Evolutionary conservation across 192 early-diverging fungal species (phyloP).

Genomic region (Anaeromyces robustus): DNA sequence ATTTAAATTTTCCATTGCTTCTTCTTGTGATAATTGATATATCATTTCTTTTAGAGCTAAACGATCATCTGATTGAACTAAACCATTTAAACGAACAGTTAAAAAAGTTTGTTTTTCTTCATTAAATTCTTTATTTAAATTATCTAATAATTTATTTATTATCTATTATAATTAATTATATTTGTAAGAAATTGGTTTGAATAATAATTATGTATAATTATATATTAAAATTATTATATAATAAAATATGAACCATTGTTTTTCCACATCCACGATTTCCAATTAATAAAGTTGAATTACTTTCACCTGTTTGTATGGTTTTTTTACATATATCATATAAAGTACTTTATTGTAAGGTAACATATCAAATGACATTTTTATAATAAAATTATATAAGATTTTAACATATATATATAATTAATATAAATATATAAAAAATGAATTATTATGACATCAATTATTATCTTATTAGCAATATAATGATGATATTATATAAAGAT

Average conservation of each 20-base stretch:
- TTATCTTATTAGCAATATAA: no score
- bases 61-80: neutral
- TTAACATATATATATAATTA: no score
- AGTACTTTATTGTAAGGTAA: no score
- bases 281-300: slow-evolving; percentile 72
- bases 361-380: no score
- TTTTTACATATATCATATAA: slow-evolving; percentile 38
- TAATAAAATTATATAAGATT: no score
- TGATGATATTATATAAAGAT: no score
- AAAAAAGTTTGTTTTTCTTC: neutral
- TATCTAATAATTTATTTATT: neutral
- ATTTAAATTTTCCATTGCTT: neutral
- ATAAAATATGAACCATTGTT: slow-evolving; percentile 16
- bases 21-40: neutral
- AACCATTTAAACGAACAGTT: neutral
- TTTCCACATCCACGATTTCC: slow-evolving; percentile 73
- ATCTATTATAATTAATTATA: neutral
- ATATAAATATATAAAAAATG: no score
- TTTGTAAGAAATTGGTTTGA: no score
- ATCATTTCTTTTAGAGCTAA: neutral
- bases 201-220: no score
- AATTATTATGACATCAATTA: no score
- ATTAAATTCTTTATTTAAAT: neutral
- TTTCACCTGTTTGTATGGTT: slow-evolving; percentile 52
- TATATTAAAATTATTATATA: slow-evolving; percentile 1